Evolutionary conservation across 768 basidiomycete species (phyloP).

Genomic region (Termitomyces sp.): DNA sequence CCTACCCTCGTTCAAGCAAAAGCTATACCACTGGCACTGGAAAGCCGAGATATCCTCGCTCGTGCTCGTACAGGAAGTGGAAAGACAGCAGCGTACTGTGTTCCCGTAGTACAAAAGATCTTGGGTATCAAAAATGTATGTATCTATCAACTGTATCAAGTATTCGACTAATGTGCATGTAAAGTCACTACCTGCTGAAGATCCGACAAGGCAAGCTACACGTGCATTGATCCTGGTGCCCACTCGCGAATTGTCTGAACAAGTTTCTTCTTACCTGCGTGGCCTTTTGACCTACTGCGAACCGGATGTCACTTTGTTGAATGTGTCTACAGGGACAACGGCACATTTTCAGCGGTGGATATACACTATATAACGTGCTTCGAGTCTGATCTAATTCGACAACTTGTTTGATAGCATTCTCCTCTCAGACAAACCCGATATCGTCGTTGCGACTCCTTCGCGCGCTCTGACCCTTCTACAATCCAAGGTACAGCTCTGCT

Average conservation of each 20-base stretch:
- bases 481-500: conserved; percentile 47
- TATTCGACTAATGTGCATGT: conserved; percentile 3
- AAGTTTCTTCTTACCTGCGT: conserved; percentile 69
- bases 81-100: conserved; percentile 94
- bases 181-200: conserved; percentile 33
- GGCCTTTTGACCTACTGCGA: conserved; percentile 74
- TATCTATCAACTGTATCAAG: neutral
- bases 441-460: conserved; percentile 76
- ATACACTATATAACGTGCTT: neutral
- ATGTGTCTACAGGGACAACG: conserved; percentile 69
- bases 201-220: conserved; percentile 48
- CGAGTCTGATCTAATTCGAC: neutral
- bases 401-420: conserved; percentile 11
- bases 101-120: conserved; percentile 88
- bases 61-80: conserved; percentile 94
- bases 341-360: conserved; percentile 57
- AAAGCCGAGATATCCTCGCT: conserved; percentile 86
- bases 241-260: conserved; percentile 89
- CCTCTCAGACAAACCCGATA: conserved; percentile 65
- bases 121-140: conserved; percentile 73
- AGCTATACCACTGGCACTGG: conserved; percentile 88
- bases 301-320: conserved; percentile 61
- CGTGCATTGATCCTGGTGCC: conserved; percentile 81
- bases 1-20: conserved; percentile 92
- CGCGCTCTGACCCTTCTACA: conserved; percentile 63